phyloP scores from a whole-genome alignment of 805 yeast species.

The Monosporozyma unispora region DNA sequence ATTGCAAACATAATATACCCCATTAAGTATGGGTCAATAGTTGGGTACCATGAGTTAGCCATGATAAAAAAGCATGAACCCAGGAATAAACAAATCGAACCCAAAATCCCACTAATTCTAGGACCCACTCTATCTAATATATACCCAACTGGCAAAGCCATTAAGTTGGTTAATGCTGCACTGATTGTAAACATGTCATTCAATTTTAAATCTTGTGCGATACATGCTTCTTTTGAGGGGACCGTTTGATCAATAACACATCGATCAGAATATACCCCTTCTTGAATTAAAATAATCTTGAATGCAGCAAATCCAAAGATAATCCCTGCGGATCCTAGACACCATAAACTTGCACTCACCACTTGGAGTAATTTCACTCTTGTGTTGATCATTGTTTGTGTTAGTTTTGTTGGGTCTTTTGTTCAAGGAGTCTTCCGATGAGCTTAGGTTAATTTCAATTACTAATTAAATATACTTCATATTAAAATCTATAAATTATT shows the following conservation, averaged over 20 bases:
- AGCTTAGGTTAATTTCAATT: neutral
- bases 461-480: neutral
- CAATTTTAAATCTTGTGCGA: constrained; percentile 71
- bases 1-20: constrained; percentile 76
- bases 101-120: constrained; percentile 63
- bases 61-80: constrained; percentile 39
- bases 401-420: neutral
- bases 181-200: constrained; percentile 79
- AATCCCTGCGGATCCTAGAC: constrained; percentile 86
- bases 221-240: constrained; percentile 36
- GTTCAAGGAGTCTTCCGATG: neutral
- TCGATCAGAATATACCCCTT: constrained; percentile 62
- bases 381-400: neutral
- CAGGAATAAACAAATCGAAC: constrained; percentile 47
- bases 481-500: neutral
- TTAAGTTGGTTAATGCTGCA: constrained; percentile 77
- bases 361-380: constrained; percentile 37
- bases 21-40: constrained; percentile 53
- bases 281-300: constrained; percentile 68
- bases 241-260: constrained; percentile 36
- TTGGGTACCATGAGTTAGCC: constrained; percentile 4
- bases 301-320: constrained; percentile 94
- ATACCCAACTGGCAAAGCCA: constrained; percentile 75
- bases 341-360: constrained; percentile 73
- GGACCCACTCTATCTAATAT: constrained; percentile 78